Conservation (phyloP, 1,284 basidiomycete species). For the Taiwanofungus camphoratus region DNA sequence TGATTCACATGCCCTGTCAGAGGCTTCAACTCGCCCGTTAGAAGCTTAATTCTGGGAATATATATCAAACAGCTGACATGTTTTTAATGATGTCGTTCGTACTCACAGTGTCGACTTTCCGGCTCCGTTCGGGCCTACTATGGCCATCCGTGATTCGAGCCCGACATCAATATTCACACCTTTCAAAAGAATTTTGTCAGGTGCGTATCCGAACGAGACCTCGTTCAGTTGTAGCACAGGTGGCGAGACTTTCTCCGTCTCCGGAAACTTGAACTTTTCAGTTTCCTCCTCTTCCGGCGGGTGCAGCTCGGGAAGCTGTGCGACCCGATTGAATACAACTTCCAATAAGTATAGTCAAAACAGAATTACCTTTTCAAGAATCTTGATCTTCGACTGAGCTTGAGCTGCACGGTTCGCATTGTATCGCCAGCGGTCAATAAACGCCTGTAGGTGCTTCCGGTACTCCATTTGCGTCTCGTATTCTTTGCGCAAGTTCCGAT, state of each 20-base stretch:
- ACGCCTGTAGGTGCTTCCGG: slow-evolving; percentile 92
- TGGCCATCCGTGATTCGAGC: slow-evolving; percentile 84
- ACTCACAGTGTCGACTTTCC: slow-evolving; percentile 76
- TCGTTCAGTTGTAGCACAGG: slow-evolving; percentile 94
- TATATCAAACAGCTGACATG: background rate
- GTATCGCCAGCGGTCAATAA: slow-evolving; percentile 96
- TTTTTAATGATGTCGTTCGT: background rate
- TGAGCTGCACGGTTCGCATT: slow-evolving; percentile 78
- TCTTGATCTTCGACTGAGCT: slow-evolving; percentile 84
- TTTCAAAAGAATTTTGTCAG: slow-evolving; percentile 78
- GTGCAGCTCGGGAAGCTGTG: slow-evolving; percentile 82
- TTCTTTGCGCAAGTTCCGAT: slow-evolving; percentile 87
- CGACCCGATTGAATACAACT: background rate
- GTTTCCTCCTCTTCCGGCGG: slow-evolving; percentile 88
- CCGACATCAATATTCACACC: slow-evolving; percentile 87
- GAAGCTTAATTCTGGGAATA: slow-evolving; percentile 75
- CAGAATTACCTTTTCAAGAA: slow-evolving; percentile 78
- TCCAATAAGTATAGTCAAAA: background rate
- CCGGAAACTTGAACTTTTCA: slow-evolving; percentile 92
- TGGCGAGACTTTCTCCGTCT: slow-evolving; percentile 93
- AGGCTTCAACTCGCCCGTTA: slow-evolving; percentile 88
- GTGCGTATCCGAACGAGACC: slow-evolving; percentile 87
- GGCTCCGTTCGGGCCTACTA: slow-evolving; percentile 82
- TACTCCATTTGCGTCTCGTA: slow-evolving; percentile 96
- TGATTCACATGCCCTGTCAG: slow-evolving; percentile 79